Evolutionary conservation across 176 grass and related monocot genomes (phyloP).

Genomic region (Poa annua): DNA sequence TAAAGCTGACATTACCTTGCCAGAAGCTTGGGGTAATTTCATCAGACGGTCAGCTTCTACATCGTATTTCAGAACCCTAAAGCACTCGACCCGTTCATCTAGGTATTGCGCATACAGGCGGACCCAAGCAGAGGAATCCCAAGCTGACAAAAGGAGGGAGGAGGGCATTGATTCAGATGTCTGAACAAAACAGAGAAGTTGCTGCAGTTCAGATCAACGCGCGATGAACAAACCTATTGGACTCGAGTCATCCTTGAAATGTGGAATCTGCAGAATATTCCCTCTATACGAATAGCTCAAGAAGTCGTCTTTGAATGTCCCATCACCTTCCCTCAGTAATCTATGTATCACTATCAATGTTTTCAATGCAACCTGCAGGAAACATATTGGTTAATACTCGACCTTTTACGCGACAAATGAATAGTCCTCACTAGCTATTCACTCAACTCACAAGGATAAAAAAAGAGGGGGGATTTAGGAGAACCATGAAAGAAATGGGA

Average conservation of each 20-base stretch:
- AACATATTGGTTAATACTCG: not conserved
- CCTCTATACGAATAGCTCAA: constrained; percentile 86
- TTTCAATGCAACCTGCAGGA: constrained; percentile 84
- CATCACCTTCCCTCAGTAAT: constrained; percentile 84
- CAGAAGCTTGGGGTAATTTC: constrained; percentile 62
- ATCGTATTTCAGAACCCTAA: constrained; percentile 82
- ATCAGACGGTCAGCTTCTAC: constrained; percentile 80
- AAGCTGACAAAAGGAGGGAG: constrained; percentile 52
- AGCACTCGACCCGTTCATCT: constrained; percentile 86
- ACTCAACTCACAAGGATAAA: not conserved
- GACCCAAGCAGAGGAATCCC: constrained; percentile 92
- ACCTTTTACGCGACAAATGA: not conserved
- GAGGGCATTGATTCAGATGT: not conserved
- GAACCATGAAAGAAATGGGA: not conserved
- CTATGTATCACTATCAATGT: constrained; percentile 92
- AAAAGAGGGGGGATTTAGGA: not conserved
- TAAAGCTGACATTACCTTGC: constrained; percentile 54
- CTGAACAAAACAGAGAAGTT: not conserved
- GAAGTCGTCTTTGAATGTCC: constrained; percentile 84
- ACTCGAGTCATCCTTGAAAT: constrained; percentile 91
- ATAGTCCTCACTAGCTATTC: not conserved
- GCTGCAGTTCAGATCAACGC: not conserved
- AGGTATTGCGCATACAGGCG: constrained; percentile 82
- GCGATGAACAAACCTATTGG: constrained; percentile 66
- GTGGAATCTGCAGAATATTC: constrained; percentile 82